A percentile compares a stretch with the other conserved stretches of the same genome.
Evolutionary conservation across 2,329 filamentous ascomycete species (phyloP).

Genomic region (Ceratocystis papillata): DNA sequence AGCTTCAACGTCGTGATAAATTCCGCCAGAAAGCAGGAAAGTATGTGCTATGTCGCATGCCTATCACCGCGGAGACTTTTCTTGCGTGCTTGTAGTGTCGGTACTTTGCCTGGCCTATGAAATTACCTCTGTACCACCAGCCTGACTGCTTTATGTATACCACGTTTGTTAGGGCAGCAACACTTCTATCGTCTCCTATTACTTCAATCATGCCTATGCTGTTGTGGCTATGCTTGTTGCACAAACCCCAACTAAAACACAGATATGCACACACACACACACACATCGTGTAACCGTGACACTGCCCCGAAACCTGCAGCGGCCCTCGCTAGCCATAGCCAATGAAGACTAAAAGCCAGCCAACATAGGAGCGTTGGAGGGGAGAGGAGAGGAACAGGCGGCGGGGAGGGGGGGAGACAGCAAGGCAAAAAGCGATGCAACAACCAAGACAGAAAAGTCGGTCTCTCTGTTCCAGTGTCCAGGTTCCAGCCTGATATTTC

Average conservation of each 20-base stretch:
- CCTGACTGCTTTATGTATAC: no score
- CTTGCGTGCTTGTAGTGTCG: no score
- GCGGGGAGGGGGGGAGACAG: not conserved
- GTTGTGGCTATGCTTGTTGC: constrained; percentile 13
- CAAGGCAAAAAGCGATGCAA: not conserved
- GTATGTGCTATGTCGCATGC: no score
- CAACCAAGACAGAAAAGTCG: not conserved
- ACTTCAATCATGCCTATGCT: not conserved
- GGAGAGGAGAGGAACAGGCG: not conserved
- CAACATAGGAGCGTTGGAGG: not conserved
- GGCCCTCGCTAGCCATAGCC: constrained; percentile 16
- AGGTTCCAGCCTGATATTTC: not conserved
- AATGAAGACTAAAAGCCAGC: not conserved
- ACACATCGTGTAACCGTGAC: not conserved
- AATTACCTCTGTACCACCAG: no score
- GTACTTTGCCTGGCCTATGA: no score
- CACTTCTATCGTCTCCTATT: not conserved
- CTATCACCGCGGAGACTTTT: no score
- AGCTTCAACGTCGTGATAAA: no score
- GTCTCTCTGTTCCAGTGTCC: not conserved
- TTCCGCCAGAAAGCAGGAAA: no score
- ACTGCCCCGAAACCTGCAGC: constrained; percentile 18
- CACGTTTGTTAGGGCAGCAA: not conserved
- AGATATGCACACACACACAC: no score
- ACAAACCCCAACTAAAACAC: constrained; percentile 4